Conservation (phyloP, 2,329 filamentous ascomycete species). For the Arthrobotrys sinensis region DNA sequence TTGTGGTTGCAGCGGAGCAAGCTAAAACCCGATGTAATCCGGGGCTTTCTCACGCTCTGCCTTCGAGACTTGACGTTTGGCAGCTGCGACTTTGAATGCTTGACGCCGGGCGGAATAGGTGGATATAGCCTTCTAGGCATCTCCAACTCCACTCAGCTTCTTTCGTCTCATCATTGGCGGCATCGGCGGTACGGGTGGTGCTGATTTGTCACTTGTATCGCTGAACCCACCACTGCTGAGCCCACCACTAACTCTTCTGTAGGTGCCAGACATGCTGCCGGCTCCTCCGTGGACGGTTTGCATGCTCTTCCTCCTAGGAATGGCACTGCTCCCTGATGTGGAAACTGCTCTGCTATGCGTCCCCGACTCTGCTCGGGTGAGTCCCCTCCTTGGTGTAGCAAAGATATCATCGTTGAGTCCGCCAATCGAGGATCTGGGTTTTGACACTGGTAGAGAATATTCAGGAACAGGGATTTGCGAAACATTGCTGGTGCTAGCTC, state of each 20-base stretch:
- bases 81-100: conserved; percentile 14
- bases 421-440: conserved; percentile 53
- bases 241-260: conserved; percentile 47
- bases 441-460: conserved; percentile 33
- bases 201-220: conserved; percentile 20
- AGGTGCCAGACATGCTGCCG: conserved; percentile 54
- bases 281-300: conserved; percentile 61
- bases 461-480: conserved; percentile 53
- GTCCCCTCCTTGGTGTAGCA: conserved; percentile 45
- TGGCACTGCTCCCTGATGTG: conserved; percentile 57
- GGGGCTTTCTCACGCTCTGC: conserved; percentile 16
- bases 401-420: conserved; percentile 55
- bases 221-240: conserved; percentile 22
- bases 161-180: conserved; percentile 60
- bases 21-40: conserved; percentile 18
- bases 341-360: conserved; percentile 57
- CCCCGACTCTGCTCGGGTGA: conserved; percentile 57
- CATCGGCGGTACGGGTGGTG: conserved; percentile 19
- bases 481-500: conserved; percentile 38
- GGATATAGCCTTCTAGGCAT: conserved; percentile 52
- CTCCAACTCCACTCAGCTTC: conserved; percentile 63
- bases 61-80: conserved; percentile 14
- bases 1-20: not conserved
- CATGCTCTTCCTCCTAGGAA: conserved; percentile 62
- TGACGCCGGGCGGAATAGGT: conserved; percentile 5